Base-by-base conservation (phyloP, 176 grass and related monocot genomes). In the Eleusine indica region DNA sequence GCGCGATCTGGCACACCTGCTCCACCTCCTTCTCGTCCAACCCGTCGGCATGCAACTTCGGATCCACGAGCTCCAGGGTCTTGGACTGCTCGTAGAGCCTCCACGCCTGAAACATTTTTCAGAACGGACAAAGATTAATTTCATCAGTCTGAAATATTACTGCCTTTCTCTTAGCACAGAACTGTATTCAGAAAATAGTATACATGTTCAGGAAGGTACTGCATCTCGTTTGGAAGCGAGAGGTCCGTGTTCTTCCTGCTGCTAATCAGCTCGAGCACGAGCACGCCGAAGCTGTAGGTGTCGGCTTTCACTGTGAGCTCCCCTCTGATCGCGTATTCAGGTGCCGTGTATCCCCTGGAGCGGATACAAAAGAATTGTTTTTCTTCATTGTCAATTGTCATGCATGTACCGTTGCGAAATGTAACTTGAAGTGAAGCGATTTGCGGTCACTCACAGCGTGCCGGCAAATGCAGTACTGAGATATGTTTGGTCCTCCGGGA, bases 261-360 rank as follows among this genome's bases (percentile, higher is more conserved):
- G 71, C 89, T 85, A 80, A 91, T 84, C 84, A 94, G 85, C 89
- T 94, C 89, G 2, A 94, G 87, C 61, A 87, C 81, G 17, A 94
- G 87, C 66, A 94, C 92, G 11, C 89, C 89, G 52, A 94, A 94
- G 81, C 89, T 94, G 82, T 91, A 94, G 32, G 85, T 91, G 78
- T 94, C 92, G 8, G 89, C 92, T 52, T 94, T 94, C 30, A 87
- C 92, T 3, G 87, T 85, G 18, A 94, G 80, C 84, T 94, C 92
- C 3, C 92, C 89, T 74, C 87, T 85, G 17, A 94, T 84, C 71
- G 89, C 87, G 52, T 94, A 94, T 53, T 94, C 92, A 79, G 89
- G 89, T 46, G 92, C 89, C n/a, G 86, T 87, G 66, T 94, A 94
- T 42, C 92, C 92, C 40, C 87, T 94, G 77, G 52, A 35, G 75